These are phyloP conservation scores for Rhypophila decipiens DNA, from an alignment of 495 filamentous ascomycete species.

Conservation along the genomic window DNA sequence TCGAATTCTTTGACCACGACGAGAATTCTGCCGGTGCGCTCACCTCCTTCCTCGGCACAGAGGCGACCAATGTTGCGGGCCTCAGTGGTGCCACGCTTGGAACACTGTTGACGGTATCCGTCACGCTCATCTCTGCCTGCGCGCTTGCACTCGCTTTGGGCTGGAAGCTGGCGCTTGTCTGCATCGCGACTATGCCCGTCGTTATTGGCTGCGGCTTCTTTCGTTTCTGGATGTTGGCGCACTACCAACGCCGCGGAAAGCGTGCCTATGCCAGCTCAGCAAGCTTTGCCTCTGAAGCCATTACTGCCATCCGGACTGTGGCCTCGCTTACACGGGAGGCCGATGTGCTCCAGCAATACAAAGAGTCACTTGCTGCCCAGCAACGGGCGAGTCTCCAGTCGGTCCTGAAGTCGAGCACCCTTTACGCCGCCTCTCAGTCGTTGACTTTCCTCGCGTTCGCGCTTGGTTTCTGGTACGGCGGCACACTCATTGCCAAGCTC, in stretches of 20 bases:
- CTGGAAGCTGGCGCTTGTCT: slow-evolving; percentile 89
- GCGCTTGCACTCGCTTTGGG: slow-evolving; percentile 62
- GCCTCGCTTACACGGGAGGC: slow-evolving; percentile 56
- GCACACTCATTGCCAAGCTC: slow-evolving; percentile 60
- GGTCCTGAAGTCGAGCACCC: slow-evolving; percentile 28
- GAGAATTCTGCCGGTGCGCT: slow-evolving; percentile 78
- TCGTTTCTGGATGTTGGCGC: slow-evolving; percentile 63
- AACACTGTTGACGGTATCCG: slow-evolving; percentile 67
- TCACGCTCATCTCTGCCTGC: slow-evolving; percentile 66
- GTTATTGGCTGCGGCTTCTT: slow-evolving; percentile 80
- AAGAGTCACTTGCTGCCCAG: slow-evolving; percentile 19
- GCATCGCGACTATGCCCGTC: slow-evolving; percentile 71
- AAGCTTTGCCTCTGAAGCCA: slow-evolving; percentile 82
- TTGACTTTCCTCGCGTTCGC: slow-evolving; percentile 76
- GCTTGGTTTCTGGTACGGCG: slow-evolving; percentile 79
- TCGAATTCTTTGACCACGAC: slow-evolving; percentile 79
- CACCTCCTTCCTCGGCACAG: slow-evolving; percentile 79
- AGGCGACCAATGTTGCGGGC: slow-evolving; percentile 77
- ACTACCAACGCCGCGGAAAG: slow-evolving; percentile 69
- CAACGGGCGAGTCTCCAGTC: slow-evolving; percentile 24
- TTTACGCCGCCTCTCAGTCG: slow-evolving; percentile 77
- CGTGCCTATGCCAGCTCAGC: slow-evolving; percentile 67
- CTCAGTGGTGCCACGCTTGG: slow-evolving; percentile 77
- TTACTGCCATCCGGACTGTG: slow-evolving; percentile 82
- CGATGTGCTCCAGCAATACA: slow-evolving; percentile 70